These are phyloP conservation scores for Beverwykella pulmonaria DNA, from an alignment of 495 filamentous ascomycete species.

Conservation along the genomic window DNA sequence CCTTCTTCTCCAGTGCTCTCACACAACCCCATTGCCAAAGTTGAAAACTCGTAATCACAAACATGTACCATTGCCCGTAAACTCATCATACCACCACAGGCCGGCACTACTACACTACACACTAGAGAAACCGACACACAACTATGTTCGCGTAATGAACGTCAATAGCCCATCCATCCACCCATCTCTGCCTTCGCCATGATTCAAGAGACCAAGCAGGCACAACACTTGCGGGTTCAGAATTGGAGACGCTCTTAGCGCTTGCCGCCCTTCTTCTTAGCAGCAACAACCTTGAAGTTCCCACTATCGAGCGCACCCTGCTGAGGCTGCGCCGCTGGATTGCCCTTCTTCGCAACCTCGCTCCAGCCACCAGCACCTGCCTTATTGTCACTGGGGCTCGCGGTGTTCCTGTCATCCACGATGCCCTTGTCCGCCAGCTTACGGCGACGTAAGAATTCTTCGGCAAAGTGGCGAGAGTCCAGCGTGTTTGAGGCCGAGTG, in stretches of 20 bases:
- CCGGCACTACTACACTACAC: neutral
- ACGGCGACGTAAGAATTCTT: conserved; percentile 90
- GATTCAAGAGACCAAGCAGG: too few species aligned
- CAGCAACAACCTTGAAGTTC: conserved; percentile 83
- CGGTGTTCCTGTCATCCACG: conserved; percentile 53
- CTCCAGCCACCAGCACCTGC: conserved; percentile 71
- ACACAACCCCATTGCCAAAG: too few species aligned
- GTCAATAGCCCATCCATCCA: neutral
- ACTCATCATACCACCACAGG: neutral
- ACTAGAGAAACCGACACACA: neutral
- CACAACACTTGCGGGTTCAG: too few species aligned
- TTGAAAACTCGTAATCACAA: too few species aligned
- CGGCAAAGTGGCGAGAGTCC: conserved; percentile 88
- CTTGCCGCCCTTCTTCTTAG: conserved; percentile 81
- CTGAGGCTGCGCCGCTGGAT: conserved; percentile 53
- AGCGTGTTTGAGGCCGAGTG: conserved; percentile 83
- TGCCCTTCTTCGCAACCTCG: conserved; percentile 94
- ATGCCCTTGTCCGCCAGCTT: conserved; percentile 90
- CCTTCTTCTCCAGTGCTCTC: too few species aligned
- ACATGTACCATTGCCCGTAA: neutral
- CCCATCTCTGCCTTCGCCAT: neutral
- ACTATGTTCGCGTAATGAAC: neutral
- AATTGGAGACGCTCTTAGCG: conserved; percentile 28
- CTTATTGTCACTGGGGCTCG: conserved; percentile 51
- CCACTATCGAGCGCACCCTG: conserved; percentile 49